A percentile compares a stretch with the other conserved stretches of the same genome.
Conservation (phyloP, 2,329 filamentous ascomycete species). For the Aspergillus bombycis region DNA sequence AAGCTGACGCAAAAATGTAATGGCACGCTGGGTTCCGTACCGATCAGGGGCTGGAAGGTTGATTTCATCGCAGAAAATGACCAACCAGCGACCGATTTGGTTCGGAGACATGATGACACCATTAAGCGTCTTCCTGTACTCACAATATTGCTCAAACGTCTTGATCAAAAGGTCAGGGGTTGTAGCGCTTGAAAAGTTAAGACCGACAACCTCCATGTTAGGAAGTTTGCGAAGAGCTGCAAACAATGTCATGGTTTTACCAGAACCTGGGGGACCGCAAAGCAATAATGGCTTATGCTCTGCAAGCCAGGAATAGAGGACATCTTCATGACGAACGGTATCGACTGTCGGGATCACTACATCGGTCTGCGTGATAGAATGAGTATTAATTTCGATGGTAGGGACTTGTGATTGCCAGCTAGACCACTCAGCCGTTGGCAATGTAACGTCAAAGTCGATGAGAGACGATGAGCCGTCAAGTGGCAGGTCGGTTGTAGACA, state of each 20-base stretch:
- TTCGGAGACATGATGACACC: constrained; percentile 94
- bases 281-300: constrained; percentile 97
- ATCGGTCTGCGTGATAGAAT: constrained; percentile 96
- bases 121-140: constrained; percentile 98
- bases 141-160: constrained; percentile 99
- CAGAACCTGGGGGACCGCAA: constrained; percentile 95
- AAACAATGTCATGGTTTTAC: constrained; percentile 99
- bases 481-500: constrained; percentile 85
- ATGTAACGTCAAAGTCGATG: constrained; percentile 90
- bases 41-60: constrained; percentile 97
- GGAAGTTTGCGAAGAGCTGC: constrained; percentile 94
- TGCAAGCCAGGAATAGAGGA: constrained; percentile 99
- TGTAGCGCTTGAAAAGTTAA: constrained; percentile 99
- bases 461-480: constrained; percentile 75
- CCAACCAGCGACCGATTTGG: constrained; percentile 96
- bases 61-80: constrained; percentile 99
- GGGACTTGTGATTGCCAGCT: constrained; percentile 96
- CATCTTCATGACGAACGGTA: constrained; percentile 95
- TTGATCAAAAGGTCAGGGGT: constrained; percentile 98
- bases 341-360: constrained; percentile 97
- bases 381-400: constrained; percentile 93
- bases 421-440: constrained; percentile 86
- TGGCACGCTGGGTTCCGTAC: constrained; percentile 95
- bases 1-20: constrained; percentile 94
- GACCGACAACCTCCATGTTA: constrained; percentile 98